A percentile compares a stretch with the other conserved stretches of the same genome.
Evolutionary conservation across 306 rosid genomes (phyloP).

Genomic region (Senna tora): DNA sequence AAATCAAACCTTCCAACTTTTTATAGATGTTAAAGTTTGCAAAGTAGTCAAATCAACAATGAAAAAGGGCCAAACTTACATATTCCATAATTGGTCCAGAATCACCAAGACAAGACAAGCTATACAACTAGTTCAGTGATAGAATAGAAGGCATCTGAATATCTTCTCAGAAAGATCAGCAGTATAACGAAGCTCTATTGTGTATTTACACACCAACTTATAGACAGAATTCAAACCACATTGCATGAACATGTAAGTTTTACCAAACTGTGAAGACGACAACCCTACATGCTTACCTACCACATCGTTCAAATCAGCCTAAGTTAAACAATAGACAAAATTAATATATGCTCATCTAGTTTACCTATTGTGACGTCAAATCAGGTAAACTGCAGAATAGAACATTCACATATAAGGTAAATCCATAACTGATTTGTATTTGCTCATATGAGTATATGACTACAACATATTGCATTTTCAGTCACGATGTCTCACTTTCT

Average conservation of each 20-base stretch:
- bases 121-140: not conserved
- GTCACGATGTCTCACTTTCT: conserved; percentile 11
- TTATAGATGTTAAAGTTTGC: not conserved
- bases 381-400: not conserved
- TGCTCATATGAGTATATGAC: not conserved
- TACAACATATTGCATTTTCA: not conserved
- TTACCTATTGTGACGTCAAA: not conserved
- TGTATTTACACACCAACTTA: not conserved
- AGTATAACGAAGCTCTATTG: not conserved
- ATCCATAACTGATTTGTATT: not conserved
- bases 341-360: not conserved
- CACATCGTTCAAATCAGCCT: not conserved
- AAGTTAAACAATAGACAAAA: not conserved
- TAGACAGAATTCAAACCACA: not conserved
- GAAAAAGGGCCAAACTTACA: not conserved
- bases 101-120: not conserved
- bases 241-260: not conserved
- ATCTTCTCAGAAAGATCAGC: not conserved
- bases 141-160: not conserved
- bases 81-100: not conserved
- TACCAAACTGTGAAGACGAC: not conserved
- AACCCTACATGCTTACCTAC: not conserved
- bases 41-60: not conserved
- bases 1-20: not conserved
- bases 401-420: not conserved